A percentile compares a stretch with the other conserved stretches of the same genome.
phyloP scores from a whole-genome alignment of 2,329 filamentous ascomycete genomes.

The Paracoccidioides lutzii region DNA sequence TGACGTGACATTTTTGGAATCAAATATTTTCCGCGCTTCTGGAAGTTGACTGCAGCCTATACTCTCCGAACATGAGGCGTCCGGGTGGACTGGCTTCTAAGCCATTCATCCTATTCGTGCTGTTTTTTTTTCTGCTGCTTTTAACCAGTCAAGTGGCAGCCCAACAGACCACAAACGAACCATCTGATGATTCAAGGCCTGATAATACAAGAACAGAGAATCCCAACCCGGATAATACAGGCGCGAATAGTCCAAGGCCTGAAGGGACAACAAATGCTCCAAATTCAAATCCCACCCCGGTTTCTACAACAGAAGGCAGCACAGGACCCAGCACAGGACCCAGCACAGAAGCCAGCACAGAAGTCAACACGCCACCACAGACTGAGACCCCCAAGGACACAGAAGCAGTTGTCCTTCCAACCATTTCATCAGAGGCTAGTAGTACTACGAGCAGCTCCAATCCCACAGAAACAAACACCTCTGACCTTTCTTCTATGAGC shows the following conservation, averaged over 20 bases:
- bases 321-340: too few relatives aligned
- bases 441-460: background rate
- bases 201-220: background rate
- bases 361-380: background rate
- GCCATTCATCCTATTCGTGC: constrained; percentile 10
- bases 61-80: constrained; percentile 4
- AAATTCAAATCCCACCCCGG: background rate
- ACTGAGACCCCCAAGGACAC: background rate
- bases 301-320: constrained; percentile 17
- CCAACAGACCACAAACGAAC: constrained; percentile 9
- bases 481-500: constrained; percentile 33
- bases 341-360: constrained; percentile 16
- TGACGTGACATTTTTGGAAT: too few relatives aligned
- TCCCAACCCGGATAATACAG: background rate
- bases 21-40: too few relatives aligned
- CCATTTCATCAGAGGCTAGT: background rate
- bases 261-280: background rate
- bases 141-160: constrained; percentile 12
- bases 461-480: background rate
- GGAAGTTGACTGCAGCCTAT: background rate
- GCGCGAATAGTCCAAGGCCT: background rate
- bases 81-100: constrained; percentile 3
- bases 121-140: constrained; percentile 11
- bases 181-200: constrained; percentile 9
- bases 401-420: background rate